A percentile compares a stretch with the other conserved stretches of the same genome.
Conservation (phyloP, 768 basidiomycete genomes). For the Phanerodontia chrysosporium region DNA sequence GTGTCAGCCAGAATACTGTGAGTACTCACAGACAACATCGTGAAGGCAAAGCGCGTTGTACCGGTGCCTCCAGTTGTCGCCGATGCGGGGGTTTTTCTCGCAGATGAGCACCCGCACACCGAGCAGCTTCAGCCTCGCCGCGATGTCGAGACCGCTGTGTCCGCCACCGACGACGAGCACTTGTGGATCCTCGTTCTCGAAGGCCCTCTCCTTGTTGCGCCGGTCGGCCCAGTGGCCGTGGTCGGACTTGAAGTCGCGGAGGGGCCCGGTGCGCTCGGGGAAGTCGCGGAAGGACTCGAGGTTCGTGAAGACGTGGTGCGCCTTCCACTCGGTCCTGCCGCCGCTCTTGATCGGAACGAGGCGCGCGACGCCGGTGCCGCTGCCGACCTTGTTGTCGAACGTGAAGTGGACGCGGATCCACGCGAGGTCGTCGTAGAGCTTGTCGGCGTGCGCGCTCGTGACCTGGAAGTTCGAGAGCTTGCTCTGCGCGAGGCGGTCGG, state of each 20-base stretch:
- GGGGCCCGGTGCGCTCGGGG: constrained; percentile 44
- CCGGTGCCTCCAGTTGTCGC: constrained; percentile 63
- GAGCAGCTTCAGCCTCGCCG: constrained; percentile 53
- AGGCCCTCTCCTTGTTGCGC: constrained; percentile 39
- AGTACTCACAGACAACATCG: constrained; percentile 57
- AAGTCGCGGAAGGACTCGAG: constrained; percentile 51
- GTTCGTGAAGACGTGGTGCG: constrained; percentile 54
- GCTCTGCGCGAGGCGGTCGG: constrained; percentile 29
- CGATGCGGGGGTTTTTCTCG: constrained; percentile 56
- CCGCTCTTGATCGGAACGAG: constrained; percentile 41
- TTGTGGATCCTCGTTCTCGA: constrained; percentile 42
- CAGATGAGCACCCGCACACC: constrained; percentile 49
- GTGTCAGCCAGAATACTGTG: not conserved
- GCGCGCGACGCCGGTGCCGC: constrained; percentile 48
- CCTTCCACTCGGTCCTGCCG: constrained; percentile 43
- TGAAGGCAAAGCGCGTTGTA: constrained; percentile 68
- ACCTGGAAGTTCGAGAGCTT: constrained; percentile 22
- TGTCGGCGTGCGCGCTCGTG: constrained; percentile 27
- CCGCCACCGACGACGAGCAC: constrained; percentile 39
- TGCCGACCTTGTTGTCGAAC: constrained; percentile 48
- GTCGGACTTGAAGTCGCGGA: constrained; percentile 38
- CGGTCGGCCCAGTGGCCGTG: constrained; percentile 53
- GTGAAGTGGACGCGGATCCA: constrained; percentile 57
- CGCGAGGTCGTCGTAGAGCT: constrained; percentile 45
- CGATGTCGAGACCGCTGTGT: constrained; percentile 51